Conservation (phyloP, 805 yeast species). For the Torulaspora maleeae region DNA sequence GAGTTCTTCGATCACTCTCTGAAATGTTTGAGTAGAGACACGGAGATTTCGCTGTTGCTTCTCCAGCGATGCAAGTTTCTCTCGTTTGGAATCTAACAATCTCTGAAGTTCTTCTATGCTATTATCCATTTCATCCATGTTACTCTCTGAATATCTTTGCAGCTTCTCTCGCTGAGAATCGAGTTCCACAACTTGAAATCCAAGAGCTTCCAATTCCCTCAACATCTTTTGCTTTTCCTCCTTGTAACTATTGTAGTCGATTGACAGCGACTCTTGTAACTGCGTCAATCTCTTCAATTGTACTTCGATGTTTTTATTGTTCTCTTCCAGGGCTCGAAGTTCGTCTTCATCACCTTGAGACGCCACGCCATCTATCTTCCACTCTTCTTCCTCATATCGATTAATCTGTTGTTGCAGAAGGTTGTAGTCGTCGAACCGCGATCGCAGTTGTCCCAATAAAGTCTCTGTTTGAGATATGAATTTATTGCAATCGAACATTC, state of each 20-base stretch:
- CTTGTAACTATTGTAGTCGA: slow-evolving; percentile 61
- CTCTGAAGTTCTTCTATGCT: slow-evolving; percentile 50
- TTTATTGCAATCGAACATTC: slow-evolving; percentile 63
- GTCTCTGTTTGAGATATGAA: slow-evolving; percentile 52
- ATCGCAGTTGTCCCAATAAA: slow-evolving; percentile 43
- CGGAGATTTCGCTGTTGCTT: slow-evolving; percentile 46
- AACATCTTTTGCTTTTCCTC: slow-evolving; percentile 54
- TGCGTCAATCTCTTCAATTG: slow-evolving; percentile 58
- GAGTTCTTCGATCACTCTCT: slow-evolving; percentile 32
- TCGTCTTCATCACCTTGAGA: slow-evolving; percentile 23
- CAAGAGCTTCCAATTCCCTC: slow-evolving; percentile 56
- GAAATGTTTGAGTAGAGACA: slow-evolving; percentile 55
- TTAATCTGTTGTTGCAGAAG: slow-evolving; percentile 36
- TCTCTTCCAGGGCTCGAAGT: slow-evolving; percentile 42
- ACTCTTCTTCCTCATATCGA: slow-evolving; percentile 36
- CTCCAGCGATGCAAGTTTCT: slow-evolving; percentile 42
- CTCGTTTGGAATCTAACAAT: slow-evolving; percentile 41
- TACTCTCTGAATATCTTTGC: slow-evolving; percentile 54
- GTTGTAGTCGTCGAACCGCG: slow-evolving; percentile 41
- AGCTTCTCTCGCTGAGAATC: slow-evolving; percentile 57
- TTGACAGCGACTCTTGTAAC: slow-evolving; percentile 56
- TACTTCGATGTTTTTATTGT: slow-evolving; percentile 53
- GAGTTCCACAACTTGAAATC: slow-evolving; percentile 51
- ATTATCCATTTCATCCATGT: slow-evolving; percentile 50
- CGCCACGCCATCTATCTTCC: slow-evolving; percentile 23